A percentile compares a stretch with the other conserved stretches of the same genome.
phyloP scores from a whole-genome alignment of 1,139 yeast species.

The Hyphopichia burtonii region DNA sequence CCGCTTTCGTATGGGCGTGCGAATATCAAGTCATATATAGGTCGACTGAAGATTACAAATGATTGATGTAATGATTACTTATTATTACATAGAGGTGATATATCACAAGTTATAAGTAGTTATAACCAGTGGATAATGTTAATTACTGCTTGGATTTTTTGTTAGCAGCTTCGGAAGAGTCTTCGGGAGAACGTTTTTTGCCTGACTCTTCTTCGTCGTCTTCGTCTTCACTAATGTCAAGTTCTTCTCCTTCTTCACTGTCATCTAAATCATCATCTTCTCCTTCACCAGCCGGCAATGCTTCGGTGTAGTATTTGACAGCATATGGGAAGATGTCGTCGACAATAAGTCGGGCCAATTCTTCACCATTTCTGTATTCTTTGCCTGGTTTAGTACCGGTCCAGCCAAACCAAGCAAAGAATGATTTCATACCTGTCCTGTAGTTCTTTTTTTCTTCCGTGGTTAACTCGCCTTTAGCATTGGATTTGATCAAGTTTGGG shows the following conservation, averaged over 20 bases:
- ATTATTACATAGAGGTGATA: no score
- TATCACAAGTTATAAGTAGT: no score
- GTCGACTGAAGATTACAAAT: no score
- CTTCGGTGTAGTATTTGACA: conserved; percentile 69
- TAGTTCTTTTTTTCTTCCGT: conserved; percentile 58
- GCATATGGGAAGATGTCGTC: conserved; percentile 74
- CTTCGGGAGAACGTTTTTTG: conserved; percentile 3
- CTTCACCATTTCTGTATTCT: conserved; percentile 72
- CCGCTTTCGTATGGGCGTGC: no score
- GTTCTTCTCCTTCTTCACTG: conserved; percentile 53
- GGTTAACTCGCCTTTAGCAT: conserved; percentile 31
- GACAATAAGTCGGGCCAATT: conserved; percentile 57
- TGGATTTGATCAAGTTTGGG: conserved; percentile 46
- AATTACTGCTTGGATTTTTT: conserved; percentile 6
- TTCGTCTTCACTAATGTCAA: conserved; percentile 53
- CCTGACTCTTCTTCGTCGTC: conserved; percentile 17
- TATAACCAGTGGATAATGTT: not conserved
- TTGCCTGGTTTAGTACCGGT: conserved; percentile 72
- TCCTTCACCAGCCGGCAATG: conserved; percentile 57
- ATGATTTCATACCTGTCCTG: conserved; percentile 68
- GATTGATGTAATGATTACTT: no score
- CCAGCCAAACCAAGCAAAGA: conserved; percentile 76
- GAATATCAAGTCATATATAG: no score
- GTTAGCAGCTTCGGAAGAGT: conserved; percentile 2
- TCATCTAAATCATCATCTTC: conserved; percentile 54